Base-by-base conservation (phyloP, 768 basidiomycete genomes). In the Mycena floridula region DNA sequence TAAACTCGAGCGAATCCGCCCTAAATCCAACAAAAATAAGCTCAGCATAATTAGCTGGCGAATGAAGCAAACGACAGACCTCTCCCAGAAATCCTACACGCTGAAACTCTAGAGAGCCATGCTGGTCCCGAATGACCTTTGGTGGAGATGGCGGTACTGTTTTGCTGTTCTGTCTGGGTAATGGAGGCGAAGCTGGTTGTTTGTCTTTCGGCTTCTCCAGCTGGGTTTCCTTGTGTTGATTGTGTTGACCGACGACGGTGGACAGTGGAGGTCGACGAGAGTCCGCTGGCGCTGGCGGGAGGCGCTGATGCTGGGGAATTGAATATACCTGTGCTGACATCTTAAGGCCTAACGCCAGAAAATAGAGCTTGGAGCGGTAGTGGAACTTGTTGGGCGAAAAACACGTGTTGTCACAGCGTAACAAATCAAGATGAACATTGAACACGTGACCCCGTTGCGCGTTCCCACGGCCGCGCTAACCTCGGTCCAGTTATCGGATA, bases 1-100 rank as follows among this genome's bases (percentile, higher is more conserved):
- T 95, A 99, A 3, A 99, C 95, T 28, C 94, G 78, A 1, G 95
- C 95, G 59, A 99, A 99, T 1, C 95, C 95, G 53, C 95, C 95
- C 76, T 79, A 50, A 40, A 37, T 25, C 24, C n/a, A 25, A 35
- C 21, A 26, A 22, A 46, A 15, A 37, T 46, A 21, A 23, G 20
- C 2, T 18, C 8, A 12, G 23, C 35, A 24, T n/a, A 5, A 37
- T 27, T 16, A 25, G n/a, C n/a, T n/a, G n/a, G n/a, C n/a, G n/a
- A n/a, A n/a, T n/a, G n/a, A n/a, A n/a, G n/a, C n/a, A n/a, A n/a
- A n/a, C n/a, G 23, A 69, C 82, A 39, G 48, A 91, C 89, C 82
- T 96, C 92, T 53, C 92, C 92, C 42, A 96, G 68, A 59, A 94
- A 89, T 18, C 86, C 87, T 22, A 92, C 79, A 40, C 89, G 76